These are phyloP conservation scores for Irpex sp. DNA, from an alignment of 1,284 basidiomycete species.

Conservation along the genomic window DNA sequence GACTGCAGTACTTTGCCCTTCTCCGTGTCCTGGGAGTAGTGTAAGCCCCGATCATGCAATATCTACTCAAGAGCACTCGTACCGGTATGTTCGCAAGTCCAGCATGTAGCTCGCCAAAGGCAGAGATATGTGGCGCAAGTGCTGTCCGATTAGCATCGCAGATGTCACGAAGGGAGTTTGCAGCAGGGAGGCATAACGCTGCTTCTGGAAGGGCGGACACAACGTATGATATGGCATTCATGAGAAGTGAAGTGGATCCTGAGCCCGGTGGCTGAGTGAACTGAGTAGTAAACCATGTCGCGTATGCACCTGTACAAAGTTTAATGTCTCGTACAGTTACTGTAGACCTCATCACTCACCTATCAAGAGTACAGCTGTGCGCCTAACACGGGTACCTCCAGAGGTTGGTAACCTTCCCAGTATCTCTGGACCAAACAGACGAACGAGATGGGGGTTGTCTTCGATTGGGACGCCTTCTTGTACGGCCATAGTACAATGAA, in stretches of 20 bases:
- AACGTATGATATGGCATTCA: conserved; percentile 67
- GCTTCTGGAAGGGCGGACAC: conserved; percentile 67
- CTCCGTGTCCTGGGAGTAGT: conserved; percentile 64
- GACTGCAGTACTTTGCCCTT: conserved; percentile 87
- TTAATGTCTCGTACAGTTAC: neutral
- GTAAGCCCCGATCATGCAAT: neutral
- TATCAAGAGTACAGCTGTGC: conserved; percentile 69
- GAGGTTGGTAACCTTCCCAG: conserved; percentile 63
- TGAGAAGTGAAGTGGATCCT: conserved; percentile 40
- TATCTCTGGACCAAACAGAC: conserved; percentile 68
- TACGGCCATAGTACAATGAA: conserved; percentile 81
- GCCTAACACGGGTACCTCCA: conserved; percentile 63
- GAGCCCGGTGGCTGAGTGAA: conserved; percentile 34
- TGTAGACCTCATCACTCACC: conserved; percentile 40
- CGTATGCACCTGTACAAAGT: conserved; percentile 61
- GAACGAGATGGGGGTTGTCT: conserved; percentile 57
- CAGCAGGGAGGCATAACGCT: conserved; percentile 67
- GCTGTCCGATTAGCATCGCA: conserved; percentile 84
- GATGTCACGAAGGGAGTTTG: conserved; percentile 76
- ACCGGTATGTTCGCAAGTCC: conserved; percentile 73
- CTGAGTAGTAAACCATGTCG: conserved; percentile 78
- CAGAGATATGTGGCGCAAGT: conserved; percentile 76
- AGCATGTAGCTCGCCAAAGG: conserved; percentile 81
- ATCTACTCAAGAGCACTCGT: conserved; percentile 23
- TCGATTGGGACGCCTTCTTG: conserved; percentile 85